A percentile compares a stretch with the other conserved stretches of the same genome.
phyloP scores from a whole-genome alignment of 2,329 filamentous ascomycete species.

The Ampelomyces quisqualis region DNA sequence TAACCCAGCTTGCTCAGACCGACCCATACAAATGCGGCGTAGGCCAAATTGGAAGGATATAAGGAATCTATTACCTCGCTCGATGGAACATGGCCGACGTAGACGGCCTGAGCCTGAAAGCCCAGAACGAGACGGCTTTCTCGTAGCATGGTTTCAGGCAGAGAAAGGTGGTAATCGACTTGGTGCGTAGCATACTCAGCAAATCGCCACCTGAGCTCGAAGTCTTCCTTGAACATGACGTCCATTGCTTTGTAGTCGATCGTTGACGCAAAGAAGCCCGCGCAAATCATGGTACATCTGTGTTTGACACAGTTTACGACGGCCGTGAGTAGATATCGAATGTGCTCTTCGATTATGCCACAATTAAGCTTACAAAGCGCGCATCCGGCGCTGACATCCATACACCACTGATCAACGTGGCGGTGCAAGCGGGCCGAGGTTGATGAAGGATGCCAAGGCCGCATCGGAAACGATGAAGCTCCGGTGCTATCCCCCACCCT shows the following conservation, averaged over 20 bases:
- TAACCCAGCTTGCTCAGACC: conserved; percentile 29
- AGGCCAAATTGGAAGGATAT: conserved; percentile 3
- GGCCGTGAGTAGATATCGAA: conserved; percentile 12
- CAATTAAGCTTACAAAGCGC: neutral
- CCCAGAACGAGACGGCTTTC: conserved; percentile 12
- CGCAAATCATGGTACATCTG: conserved; percentile 24
- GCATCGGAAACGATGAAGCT: conserved; percentile 15
- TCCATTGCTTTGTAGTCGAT: conserved; percentile 13
- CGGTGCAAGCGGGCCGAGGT: no score
- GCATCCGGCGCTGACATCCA: neutral
- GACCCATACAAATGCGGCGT: conserved; percentile 24
- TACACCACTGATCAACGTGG: no score
- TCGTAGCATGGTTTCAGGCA: conserved; percentile 18
- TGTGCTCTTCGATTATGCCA: no score
- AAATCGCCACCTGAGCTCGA: conserved; percentile 21
- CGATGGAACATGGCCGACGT: conserved; percentile 15
- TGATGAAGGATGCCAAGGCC: conserved; percentile 20
- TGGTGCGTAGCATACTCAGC: conserved; percentile 9
- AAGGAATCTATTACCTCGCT: conserved; percentile 17
- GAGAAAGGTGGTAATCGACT: conserved; percentile 4
- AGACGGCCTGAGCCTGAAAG: conserved; percentile 19
- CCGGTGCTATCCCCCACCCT: conserved; percentile 24
- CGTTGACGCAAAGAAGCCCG: conserved; percentile 24
- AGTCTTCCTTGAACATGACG: conserved; percentile 19
- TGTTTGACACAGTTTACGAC: conserved; percentile 20